These are phyloP conservation scores for Tuber borchii DNA, from an alignment of 495 filamentous ascomycete species.

Conservation along the genomic window DNA sequence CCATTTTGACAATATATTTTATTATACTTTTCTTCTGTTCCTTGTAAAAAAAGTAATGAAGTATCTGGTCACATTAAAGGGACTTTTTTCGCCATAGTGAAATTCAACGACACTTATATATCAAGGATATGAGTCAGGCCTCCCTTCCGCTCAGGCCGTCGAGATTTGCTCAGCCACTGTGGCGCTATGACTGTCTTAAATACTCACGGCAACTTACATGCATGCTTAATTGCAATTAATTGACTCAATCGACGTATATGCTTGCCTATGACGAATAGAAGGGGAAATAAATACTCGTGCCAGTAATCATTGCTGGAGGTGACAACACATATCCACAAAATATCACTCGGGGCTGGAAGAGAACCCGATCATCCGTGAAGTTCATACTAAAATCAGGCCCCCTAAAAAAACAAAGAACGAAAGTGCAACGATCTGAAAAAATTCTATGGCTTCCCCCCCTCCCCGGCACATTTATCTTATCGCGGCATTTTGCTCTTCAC, in stretches of 20 bases:
- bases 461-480: background rate
- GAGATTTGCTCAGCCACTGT: background rate
- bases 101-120: background rate
- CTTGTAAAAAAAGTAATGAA: background rate
- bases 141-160: background rate
- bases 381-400: background rate
- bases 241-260: background rate
- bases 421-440: background rate
- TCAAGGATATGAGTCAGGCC: background rate
- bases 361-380: background rate
- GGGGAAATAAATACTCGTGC: background rate
- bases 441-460: background rate
- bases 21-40: background rate
- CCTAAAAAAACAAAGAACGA: background rate
- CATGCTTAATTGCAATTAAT: background rate
- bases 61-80: background rate
- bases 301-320: background rate
- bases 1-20: constrained; percentile 46
- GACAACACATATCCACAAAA: background rate
- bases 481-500: background rate
- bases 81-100: background rate
- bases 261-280: background rate
- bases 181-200: background rate
- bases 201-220: background rate
- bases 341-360: background rate